A percentile compares a stretch with the other conserved stretches of the same genome.
These are phyloP conservation scores for Tricholoma sp. DNA, from an alignment of 768 basidiomycete genomes.

Conservation along the genomic window DNA sequence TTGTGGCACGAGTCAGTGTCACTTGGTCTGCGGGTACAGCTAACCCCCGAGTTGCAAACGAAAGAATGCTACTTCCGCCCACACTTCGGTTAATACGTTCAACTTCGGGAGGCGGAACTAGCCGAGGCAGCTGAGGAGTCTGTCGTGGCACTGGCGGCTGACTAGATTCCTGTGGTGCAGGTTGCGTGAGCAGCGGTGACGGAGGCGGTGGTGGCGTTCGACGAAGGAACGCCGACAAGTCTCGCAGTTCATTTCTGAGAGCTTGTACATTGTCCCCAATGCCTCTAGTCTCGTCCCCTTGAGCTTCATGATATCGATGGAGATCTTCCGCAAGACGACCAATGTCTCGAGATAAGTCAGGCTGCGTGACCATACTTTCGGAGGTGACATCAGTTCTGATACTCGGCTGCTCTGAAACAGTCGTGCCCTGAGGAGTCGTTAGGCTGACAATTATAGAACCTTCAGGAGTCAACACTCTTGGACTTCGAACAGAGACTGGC, in stretches of 20 bases:
- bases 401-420: constrained; percentile 29
- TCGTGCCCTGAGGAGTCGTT: constrained; percentile 36
- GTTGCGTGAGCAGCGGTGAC: not conserved
- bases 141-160: constrained; percentile 5
- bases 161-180: not conserved
- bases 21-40: constrained; percentile 25
- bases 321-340: constrained; percentile 53
- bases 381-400: constrained; percentile 25
- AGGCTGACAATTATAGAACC: constrained; percentile 33
- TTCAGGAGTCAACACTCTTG: constrained; percentile 30
- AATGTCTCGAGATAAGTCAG: constrained; percentile 47
- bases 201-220: constrained; percentile 30
- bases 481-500: constrained; percentile 20
- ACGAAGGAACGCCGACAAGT: constrained; percentile 54
- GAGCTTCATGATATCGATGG: constrained; percentile 44
- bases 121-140: constrained; percentile 12
- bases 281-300: constrained; percentile 61
- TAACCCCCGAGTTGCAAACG: constrained; percentile 24
- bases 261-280: constrained; percentile 63
- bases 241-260: constrained; percentile 63
- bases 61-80: constrained; percentile 36
- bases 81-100: constrained; percentile 36
- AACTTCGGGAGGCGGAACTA: constrained; percentile 7
- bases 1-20: constrained; percentile 32
- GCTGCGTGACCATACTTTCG: constrained; percentile 40